Evolutionary conservation across 352 stramenopile species (phyloP).

Genomic region (Phytophthora cajani): DNA sequence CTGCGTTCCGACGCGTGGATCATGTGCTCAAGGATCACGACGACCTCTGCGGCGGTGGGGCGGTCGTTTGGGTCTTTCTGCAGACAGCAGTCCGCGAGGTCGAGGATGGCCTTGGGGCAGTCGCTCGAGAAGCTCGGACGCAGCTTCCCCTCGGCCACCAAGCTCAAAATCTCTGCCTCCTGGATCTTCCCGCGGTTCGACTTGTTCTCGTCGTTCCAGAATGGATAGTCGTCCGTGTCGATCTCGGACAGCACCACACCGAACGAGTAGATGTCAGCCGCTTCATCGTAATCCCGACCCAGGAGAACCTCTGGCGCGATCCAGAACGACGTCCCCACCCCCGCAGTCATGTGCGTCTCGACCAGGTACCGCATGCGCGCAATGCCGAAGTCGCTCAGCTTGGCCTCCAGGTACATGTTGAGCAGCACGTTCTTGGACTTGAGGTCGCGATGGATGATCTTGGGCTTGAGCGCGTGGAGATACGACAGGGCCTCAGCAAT

Average conservation of each 20-base stretch:
- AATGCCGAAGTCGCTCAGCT: constrained; percentile 76
- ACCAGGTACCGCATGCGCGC: constrained; percentile 43
- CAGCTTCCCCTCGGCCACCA: constrained; percentile 37
- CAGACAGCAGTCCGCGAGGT: constrained; percentile 48
- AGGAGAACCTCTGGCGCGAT: constrained; percentile 66
- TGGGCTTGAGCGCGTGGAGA: constrained; percentile 57
- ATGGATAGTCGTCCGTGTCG: constrained; percentile 55
- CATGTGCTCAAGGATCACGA: constrained; percentile 41
- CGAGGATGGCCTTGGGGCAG: constrained; percentile 49
- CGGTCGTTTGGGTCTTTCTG: constrained; percentile 40
- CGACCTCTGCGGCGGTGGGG: constrained; percentile 46
- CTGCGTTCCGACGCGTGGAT: constrained; percentile 40
- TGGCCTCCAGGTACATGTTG: constrained; percentile 63
- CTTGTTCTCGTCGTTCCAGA: constrained; percentile 42
- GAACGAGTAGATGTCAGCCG: constrained; percentile 64
- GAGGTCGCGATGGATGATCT: constrained; percentile 55
- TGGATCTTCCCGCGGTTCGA: constrained; percentile 41
- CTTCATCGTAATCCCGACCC: constrained; percentile 58
- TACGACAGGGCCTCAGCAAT: constrained; percentile 61
- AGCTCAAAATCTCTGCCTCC: constrained; percentile 43
- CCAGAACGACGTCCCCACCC: constrained; percentile 50
- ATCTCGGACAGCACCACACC: constrained; percentile 65
- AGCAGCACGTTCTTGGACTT: constrained; percentile 63
- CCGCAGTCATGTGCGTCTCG: constrained; percentile 50
- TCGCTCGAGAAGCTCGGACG: constrained; percentile 43